These are phyloP conservation scores for Chimonanthus praecox DNA, from an alignment of 164 flowering plant species.

Conservation along the genomic window DNA sequence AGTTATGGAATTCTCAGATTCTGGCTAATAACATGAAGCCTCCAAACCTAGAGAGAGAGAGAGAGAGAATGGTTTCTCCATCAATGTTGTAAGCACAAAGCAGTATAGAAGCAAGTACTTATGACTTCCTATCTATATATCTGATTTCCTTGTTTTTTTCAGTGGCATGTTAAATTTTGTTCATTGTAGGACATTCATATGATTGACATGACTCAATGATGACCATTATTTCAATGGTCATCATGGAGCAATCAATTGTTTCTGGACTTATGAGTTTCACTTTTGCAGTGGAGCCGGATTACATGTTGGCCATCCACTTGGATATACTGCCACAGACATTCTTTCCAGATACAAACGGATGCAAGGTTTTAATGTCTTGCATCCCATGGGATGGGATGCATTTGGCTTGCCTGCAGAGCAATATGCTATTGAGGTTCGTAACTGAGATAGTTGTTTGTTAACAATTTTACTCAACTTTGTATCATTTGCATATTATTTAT, in stretches of 20 bases:
- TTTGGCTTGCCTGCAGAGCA: conserved; percentile 99
- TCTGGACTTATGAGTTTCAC: neutral
- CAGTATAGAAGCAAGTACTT: too few relatives aligned
- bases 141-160: too few relatives aligned
- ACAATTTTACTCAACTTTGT: neutral
- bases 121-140: too few relatives aligned
- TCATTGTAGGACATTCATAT: neutral
- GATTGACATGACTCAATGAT: neutral
- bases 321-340: conserved; percentile 96
- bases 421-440: conserved; percentile 81
- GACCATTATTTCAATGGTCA: too few relatives aligned
- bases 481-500: conserved; percentile 1
- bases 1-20: too few relatives aligned
- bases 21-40: too few relatives aligned
- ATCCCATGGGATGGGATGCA: conserved; percentile 99
- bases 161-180: neutral
- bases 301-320: conserved; percentile 98
- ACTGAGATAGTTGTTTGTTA: neutral
- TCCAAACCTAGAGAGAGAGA: too few relatives aligned
- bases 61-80: too few relatives aligned
- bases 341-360: conserved; percentile 83
- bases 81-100: too few relatives aligned
- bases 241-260: neutral
- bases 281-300: conserved; percentile 84
- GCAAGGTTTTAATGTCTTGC: conserved; percentile 97